Percentiles rank a stretch among this genome's conserved stretches.
phyloP scores from a whole-genome alignment of 106 monocot genomes.

The Allium sativum region DNA sequence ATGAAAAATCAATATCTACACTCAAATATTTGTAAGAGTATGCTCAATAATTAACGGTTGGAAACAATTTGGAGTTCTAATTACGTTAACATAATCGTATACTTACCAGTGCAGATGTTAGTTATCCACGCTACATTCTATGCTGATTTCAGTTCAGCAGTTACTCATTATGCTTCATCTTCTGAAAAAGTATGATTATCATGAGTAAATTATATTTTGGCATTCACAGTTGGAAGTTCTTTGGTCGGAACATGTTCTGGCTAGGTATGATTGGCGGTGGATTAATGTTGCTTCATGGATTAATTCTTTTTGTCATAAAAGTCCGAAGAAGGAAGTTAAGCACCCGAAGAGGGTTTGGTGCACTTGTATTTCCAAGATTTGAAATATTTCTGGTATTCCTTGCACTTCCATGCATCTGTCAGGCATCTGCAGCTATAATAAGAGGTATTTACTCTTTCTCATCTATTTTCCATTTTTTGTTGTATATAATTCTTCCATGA shows the following conservation, averaged over 20 bases:
- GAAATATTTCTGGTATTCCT: conserved; percentile 68
- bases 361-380: conserved; percentile 76
- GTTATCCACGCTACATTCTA: too few relatives aligned
- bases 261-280: conserved; percentile 68
- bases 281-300: conserved; percentile 34
- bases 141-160: too few relatives aligned
- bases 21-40: too few relatives aligned
- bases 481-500: background rate
- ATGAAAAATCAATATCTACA: too few relatives aligned
- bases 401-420: conserved; percentile 69
- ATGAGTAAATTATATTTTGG: background rate
- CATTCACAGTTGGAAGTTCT: conserved; percentile 61
- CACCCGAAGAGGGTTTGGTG: conserved; percentile 43
- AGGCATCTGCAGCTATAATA: conserved; percentile 62
- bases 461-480: background rate
- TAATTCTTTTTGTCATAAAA: conserved; percentile 38
- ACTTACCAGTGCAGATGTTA: too few relatives aligned
- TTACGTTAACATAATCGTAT: too few relatives aligned
- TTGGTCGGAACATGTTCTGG: conserved; percentile 89
- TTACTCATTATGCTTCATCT: too few relatives aligned
- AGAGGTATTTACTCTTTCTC: conserved; percentile 35
- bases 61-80: too few relatives aligned
- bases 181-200: too few relatives aligned
- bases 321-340: conserved; percentile 23
- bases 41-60: too few relatives aligned